Evolutionary conservation across 352 stramenopile species (phyloP), one percentile per base, ranked within the genome.

Genomic region (Peronosclerospora sorghi): DNA sequence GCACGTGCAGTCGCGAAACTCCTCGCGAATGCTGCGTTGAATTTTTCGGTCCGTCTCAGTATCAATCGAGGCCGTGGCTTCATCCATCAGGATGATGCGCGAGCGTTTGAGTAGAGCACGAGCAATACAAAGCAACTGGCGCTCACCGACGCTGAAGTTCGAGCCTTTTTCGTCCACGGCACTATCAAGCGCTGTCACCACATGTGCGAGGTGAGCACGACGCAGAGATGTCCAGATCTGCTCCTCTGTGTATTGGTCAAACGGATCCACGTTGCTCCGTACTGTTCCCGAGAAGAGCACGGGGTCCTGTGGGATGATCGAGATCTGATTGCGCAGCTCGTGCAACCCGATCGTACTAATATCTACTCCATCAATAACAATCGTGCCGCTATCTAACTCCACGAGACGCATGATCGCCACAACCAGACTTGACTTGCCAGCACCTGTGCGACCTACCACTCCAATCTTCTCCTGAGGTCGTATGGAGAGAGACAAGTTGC

Each of bases 41-140:
- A 96, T 95, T 47, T 90, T 87, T 35, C 72, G 63, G 62, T 98
- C 91, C 2, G 78, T 94, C 43, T 88, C 77, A 7, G 59, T 73
- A 47, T 96, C 86, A 34, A 95, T 93, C 7, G 80, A 91, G 10
- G 86, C 86, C 7, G 95, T 99, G 2, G 96, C 95, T 63, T 99
- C 96, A 50, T 99, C 96, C 77, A 99, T 96, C 2, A 99, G 58
- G 26, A 99, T 78, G 24, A 99, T 94, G 9, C 59, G 54, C 37
- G 86, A 92, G 18, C 92, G 75, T 27, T 83, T 80, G 2, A 99
- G 65, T 36, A 98, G 56, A 12, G 95, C 95, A 35, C 96, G 71
- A 32, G 86, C 95, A 44, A 99, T 86, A 49, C 91, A 97, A 6
- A 99, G 48, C 23, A 99, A 53, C 61, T 98, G 95, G 8, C 94